Evolutionary conservation across 768 basidiomycete genomes (phyloP).

Genomic region (Leccinum pellstonianum): DNA sequence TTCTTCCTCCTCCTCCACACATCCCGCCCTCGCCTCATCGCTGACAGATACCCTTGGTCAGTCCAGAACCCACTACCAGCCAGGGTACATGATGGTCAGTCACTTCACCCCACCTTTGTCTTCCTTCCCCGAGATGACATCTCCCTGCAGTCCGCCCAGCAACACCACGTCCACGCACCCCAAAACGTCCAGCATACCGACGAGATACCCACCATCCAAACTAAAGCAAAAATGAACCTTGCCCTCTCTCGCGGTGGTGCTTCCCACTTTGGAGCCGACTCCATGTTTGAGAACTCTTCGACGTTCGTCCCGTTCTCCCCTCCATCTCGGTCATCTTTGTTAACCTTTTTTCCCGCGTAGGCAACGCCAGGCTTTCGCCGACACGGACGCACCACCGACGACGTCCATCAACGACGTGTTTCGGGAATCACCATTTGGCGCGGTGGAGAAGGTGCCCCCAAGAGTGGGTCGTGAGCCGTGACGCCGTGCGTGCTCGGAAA

Average conservation of each 20-base stretch:
- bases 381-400: constrained; percentile 81
- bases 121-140: neutral
- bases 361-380: constrained; percentile 60
- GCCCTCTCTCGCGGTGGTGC: constrained; percentile 60
- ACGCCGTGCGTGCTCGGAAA: neutral
- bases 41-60: constrained; percentile 69
- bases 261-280: constrained; percentile 78
- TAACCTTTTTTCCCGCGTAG: constrained; percentile 27
- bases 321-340: neutral
- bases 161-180: constrained; percentile 54
- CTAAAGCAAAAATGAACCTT: constrained; percentile 79
- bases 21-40: constrained; percentile 45
- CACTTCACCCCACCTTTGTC: neutral
- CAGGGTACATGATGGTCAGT: constrained; percentile 77
- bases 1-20: constrained; percentile 40
- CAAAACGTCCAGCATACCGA: constrained; percentile 64
- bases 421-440: constrained; percentile 42
- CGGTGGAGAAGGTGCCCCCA: constrained; percentile 24
- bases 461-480: constrained; percentile 17
- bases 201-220: constrained; percentile 72
- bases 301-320: constrained; percentile 19
- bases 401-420: constrained; percentile 75
- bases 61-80: constrained; percentile 74
- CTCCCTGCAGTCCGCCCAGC: constrained; percentile 54
- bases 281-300: constrained; percentile 73